Evolutionary conservation across 2,329 filamentous ascomycete genomes (phyloP).

Genomic region (Penicillium sp.): DNA sequence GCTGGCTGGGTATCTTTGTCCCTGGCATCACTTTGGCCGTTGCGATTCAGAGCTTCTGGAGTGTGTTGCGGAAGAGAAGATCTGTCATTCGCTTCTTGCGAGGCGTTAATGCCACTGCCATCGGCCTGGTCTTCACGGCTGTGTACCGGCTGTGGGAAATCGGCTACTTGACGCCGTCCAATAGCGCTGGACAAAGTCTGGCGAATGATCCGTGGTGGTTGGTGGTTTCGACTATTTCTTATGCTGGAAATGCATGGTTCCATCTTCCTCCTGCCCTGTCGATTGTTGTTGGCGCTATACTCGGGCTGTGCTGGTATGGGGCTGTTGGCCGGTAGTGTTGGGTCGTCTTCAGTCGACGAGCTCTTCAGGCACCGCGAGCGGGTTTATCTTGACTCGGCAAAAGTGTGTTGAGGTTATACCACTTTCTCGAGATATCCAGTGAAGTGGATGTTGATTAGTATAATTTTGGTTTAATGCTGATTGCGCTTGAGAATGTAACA

Average conservation of each 20-base stretch:
- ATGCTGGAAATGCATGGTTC: conserved; percentile 54
- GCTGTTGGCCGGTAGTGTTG: conserved; percentile 35
- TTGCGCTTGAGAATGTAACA: no score
- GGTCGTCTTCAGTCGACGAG: neutral
- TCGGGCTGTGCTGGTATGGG: conserved; percentile 53
- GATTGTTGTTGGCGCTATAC: conserved; percentile 50
- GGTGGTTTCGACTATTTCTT: conserved; percentile 57
- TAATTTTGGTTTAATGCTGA: no score
- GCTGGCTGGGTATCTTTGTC: conserved; percentile 49
- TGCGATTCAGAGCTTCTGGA: conserved; percentile 55
- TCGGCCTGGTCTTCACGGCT: conserved; percentile 65
- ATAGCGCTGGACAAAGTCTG: conserved; percentile 54
- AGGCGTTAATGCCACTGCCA: conserved; percentile 62
- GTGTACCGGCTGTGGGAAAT: conserved; percentile 66
- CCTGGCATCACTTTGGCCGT: conserved; percentile 41
- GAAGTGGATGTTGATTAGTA: no score
- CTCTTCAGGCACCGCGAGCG: neutral
- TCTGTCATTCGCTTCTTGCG: conserved; percentile 55
- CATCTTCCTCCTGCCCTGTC: conserved; percentile 46
- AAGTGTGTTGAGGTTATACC: neutral
- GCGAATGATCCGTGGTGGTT: conserved; percentile 66
- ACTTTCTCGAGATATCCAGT: no score
- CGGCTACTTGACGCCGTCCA: conserved; percentile 57
- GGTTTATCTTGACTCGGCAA: neutral
- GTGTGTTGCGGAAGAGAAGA: conserved; percentile 48